phyloP scores from a whole-genome alignment of 495 filamentous ascomycete genomes.

The Penicillium silybi region DNA sequence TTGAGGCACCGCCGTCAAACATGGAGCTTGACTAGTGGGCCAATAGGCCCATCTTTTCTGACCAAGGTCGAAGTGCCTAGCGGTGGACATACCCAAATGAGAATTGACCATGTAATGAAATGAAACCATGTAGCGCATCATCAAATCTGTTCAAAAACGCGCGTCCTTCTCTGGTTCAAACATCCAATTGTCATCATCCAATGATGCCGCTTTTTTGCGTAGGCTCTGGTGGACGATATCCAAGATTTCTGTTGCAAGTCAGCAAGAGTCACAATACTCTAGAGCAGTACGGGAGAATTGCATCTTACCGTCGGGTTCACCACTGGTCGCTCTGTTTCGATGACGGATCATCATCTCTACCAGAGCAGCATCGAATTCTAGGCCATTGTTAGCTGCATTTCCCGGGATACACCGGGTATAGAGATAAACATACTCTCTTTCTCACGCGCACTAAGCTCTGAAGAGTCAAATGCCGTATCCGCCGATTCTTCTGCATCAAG shows the following conservation, averaged over 20 bases:
- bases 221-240: constrained; percentile 68
- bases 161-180: constrained; percentile 66
- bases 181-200: constrained; percentile 90
- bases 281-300: background rate
- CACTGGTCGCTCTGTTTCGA: constrained; percentile 55
- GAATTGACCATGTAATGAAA: constrained; percentile 18
- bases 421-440: constrained; percentile 42
- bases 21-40: constrained; percentile 53
- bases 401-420: background rate
- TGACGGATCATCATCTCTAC: constrained; percentile 54
- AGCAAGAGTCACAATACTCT: background rate
- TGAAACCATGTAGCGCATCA: constrained; percentile 11
- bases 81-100: constrained; percentile 10
- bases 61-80: background rate
- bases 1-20: constrained; percentile 46
- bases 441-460: constrained; percentile 34
- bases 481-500: constrained; percentile 21
- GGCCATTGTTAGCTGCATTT: constrained; percentile 2
- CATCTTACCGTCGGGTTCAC: constrained; percentile 63
- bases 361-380: constrained; percentile 47
- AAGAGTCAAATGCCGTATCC: constrained; percentile 7
- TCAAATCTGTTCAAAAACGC: constrained; percentile 15
- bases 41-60: background rate
- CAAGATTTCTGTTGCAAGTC: constrained; percentile 55
- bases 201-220: constrained; percentile 61